A percentile compares a stretch with the other conserved stretches of the same genome.
These are phyloP conservation scores for Ustilago hordei DNA, from an alignment of 1,284 basidiomycete genomes.

Conservation along the genomic window DNA sequence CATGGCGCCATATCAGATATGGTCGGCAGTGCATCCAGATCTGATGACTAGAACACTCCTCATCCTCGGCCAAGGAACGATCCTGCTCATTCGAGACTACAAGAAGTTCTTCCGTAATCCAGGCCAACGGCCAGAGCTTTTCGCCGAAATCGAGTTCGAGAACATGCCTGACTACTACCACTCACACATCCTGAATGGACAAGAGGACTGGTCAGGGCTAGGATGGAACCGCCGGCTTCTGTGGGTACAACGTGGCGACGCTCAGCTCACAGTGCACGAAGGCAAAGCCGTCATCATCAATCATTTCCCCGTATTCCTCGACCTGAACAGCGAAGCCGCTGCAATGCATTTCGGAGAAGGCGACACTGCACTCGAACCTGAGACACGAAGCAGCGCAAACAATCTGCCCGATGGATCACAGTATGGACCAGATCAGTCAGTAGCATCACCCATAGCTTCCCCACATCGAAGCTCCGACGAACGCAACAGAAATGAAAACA, in stretches of 20 bases:
- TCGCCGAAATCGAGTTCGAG: constrained; percentile 44
- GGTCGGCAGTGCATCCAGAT: constrained; percentile 61
- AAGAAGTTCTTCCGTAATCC: constrained; percentile 39
- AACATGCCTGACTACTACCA: constrained; percentile 24
- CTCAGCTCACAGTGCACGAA: constrained; percentile 51
- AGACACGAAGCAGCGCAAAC: neutral
- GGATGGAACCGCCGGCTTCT: constrained; percentile 38
- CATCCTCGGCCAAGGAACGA: constrained; percentile 50
- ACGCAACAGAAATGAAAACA: neutral
- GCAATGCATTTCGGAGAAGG: neutral
- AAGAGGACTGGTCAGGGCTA: constrained; percentile 14
- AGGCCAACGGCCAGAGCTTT: constrained; percentile 20
- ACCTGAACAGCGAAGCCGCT: constrained; percentile 5
- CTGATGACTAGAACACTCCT: constrained; percentile 57
- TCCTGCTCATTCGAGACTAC: constrained; percentile 58
- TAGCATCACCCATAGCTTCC: neutral
- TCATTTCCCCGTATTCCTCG: constrained; percentile 18
- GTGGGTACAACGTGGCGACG: constrained; percentile 30
- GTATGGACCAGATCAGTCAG: neutral
- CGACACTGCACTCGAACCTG: neutral
- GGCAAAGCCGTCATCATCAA: constrained; percentile 47
- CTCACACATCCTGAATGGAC: neutral
- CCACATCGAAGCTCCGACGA: neutral
- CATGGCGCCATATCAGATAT: constrained; percentile 49
- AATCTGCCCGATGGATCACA: neutral